Base-by-base conservation (phyloP, 257 asterid species). In the Forsythia viridissima region DNA sequence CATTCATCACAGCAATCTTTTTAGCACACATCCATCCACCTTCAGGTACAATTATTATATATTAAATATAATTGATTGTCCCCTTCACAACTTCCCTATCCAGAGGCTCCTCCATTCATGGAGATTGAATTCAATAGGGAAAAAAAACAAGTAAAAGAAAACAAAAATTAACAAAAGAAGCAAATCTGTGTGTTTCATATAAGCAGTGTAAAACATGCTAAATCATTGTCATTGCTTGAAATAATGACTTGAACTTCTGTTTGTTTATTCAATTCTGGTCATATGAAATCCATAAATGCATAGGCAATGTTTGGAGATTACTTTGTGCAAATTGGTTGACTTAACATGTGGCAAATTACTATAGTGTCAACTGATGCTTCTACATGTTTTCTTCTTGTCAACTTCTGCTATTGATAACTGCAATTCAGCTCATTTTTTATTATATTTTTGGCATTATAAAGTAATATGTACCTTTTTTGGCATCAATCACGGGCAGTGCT, bases 41-140 rank as follows among this genome's bases (percentile, higher is more conserved):
- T 55, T 79, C 83, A 89, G 98, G 98, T 94, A 86, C 48, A 41
- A 24, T 24, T 44, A 44, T 44, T 10, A 11, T 44, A 24, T 44
- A 15, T 44, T 44, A 11, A 70, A 4, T 59, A 18, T 59, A 79
- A 18, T 20, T 11, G 24, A 44, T 70, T 43, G 52, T 42, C 39
- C 40, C 36, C 24, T 75, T 46, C 37, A 24, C 57, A 69, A 36
- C 63, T 10, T 20, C 46, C 66, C 70, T 40, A 16, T 55, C 71
- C 63, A 68, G 44, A 59, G 30, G 44, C 77, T 68, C 71, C 55
- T 43, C 65, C 75, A 44, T 9, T 44, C 12, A 44, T 10, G 13
- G 51, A 4, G 16, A 11, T 44, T 65, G 16, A 44, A 24, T 36
- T 15, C 34, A 61, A 36, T 75, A 61, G 61, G 44, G 67, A 70